Conservation (phyloP, 257 asterid genomes). For the Anisodus tanguticus region DNA sequence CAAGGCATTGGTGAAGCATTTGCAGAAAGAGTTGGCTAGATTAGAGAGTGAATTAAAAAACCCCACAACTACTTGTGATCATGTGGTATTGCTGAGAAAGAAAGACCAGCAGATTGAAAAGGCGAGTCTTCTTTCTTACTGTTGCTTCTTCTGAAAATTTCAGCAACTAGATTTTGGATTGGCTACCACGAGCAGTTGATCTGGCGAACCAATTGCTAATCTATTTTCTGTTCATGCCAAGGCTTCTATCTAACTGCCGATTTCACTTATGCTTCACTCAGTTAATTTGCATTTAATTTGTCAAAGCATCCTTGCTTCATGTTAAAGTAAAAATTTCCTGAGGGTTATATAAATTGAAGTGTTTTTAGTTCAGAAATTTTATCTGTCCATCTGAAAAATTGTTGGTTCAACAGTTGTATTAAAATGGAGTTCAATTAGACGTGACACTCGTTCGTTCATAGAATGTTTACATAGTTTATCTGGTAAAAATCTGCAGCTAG, state of each 20-base stretch:
- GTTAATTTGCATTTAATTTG: background rate
- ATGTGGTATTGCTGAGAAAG: conserved; percentile 71
- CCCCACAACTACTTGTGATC: conserved; percentile 78
- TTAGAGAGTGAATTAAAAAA: conserved; percentile 86
- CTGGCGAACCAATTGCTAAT: background rate
- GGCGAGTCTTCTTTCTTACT: conserved; percentile 48
- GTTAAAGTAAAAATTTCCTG: background rate
- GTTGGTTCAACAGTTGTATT: background rate
- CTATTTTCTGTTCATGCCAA: background rate
- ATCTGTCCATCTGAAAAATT: background rate
- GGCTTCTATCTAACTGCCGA: conserved; percentile 19
- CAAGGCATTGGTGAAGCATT: conserved; percentile 97
- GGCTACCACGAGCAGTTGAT: background rate
- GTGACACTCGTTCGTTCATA: background rate
- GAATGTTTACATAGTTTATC: conserved; percentile 28
- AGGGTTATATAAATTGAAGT: background rate
- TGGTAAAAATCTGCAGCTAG: conserved; percentile 64
- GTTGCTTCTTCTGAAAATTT: conserved; percentile 11
- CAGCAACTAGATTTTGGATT: background rate
- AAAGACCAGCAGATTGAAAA: conserved; percentile 89
- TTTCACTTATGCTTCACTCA: background rate
- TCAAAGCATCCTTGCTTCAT: conserved; percentile 4
- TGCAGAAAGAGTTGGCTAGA: conserved; percentile 96
- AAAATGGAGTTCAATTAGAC: background rate
- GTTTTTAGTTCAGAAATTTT: background rate